These are phyloP conservation scores for Triglochin maritima DNA, from an alignment of 106 monocot species.

Conservation along the genomic window DNA sequence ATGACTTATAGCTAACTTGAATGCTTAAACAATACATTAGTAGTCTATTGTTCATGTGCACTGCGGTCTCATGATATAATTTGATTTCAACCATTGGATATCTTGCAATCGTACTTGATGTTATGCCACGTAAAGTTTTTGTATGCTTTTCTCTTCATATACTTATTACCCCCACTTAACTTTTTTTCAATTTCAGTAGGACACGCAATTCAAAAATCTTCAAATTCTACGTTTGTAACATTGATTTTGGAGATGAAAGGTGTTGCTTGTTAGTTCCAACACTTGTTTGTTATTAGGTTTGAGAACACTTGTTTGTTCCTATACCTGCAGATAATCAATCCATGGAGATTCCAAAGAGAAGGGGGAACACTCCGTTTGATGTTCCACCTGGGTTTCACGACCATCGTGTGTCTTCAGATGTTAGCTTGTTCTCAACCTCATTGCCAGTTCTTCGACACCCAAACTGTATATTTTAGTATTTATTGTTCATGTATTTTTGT, in stretches of 20 bases:
- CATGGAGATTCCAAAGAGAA: conserved; percentile 15
- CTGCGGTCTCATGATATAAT: too few relatives aligned
- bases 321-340: conserved; percentile 2
- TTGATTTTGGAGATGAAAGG: background rate
- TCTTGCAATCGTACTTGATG: too few relatives aligned
- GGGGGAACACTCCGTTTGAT: conserved; percentile 30
- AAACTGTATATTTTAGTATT: conserved; percentile 43
- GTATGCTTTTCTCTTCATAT: too few relatives aligned
- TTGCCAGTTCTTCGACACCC: conserved; percentile 70
- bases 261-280: background rate
- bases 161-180: background rate
- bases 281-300: background rate
- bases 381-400: conserved; percentile 12
- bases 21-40: too few relatives aligned
- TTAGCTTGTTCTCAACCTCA: conserved; percentile 76
- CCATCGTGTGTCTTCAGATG: conserved; percentile 28
- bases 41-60: too few relatives aligned
- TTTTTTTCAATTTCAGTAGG: conserved; percentile 5
- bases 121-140: too few relatives aligned
- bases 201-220: conserved; percentile 17
- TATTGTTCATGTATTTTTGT: background rate
- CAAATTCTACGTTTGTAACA: background rate
- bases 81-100: too few relatives aligned
- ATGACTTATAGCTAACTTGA: too few relatives aligned
- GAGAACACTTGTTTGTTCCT: too few relatives aligned